Evolutionary conservation across 2,329 filamentous ascomycete genomes (phyloP).

Genomic region (Xylaria sp.): DNA sequence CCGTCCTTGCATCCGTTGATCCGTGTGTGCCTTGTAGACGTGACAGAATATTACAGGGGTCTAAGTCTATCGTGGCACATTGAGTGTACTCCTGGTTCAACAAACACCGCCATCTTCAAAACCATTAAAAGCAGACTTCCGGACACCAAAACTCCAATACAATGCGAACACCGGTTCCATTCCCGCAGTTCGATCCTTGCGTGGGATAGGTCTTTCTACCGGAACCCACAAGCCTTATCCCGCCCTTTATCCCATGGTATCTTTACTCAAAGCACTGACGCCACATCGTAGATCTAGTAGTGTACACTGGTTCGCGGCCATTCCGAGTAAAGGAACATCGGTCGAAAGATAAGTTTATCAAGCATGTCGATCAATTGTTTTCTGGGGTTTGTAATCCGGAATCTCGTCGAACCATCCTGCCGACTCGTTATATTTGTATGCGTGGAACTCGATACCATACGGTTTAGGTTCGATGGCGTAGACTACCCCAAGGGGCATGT

Average conservation of each 20-base stretch:
- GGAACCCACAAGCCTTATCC: constrained; percentile 17
- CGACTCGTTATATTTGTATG: constrained; percentile 86
- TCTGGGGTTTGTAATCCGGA: constrained; percentile 81
- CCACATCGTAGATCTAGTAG: constrained; percentile 29
- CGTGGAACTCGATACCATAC: constrained; percentile 96
- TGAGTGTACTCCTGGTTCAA: constrained; percentile 1
- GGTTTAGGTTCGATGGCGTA: constrained; percentile 97
- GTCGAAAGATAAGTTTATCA: constrained; percentile 32
- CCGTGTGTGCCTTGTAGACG: not conserved
- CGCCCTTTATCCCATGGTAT: constrained; percentile 35
- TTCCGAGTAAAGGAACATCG: constrained; percentile 12
- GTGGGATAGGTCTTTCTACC: constrained; percentile 18
- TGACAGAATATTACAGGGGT: constrained; percentile 10
- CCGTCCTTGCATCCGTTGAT: not conserved
- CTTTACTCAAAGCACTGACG: constrained; percentile 29
- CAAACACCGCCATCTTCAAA: constrained; percentile 5
- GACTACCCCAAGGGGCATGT: constrained; percentile 91
- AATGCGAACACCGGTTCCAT: constrained; percentile 16
- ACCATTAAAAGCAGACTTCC: not conserved
- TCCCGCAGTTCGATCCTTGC: constrained; percentile 21
- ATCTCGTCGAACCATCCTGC: constrained; percentile 85
- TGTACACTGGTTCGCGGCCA: constrained; percentile 28
- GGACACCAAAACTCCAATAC: constrained; percentile 30
- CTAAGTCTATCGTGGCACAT: constrained; percentile 4
- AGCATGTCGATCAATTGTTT: constrained; percentile 58